Base-by-base conservation (phyloP, 768 basidiomycete species). In the Kwoniella dejecticola region DNA sequence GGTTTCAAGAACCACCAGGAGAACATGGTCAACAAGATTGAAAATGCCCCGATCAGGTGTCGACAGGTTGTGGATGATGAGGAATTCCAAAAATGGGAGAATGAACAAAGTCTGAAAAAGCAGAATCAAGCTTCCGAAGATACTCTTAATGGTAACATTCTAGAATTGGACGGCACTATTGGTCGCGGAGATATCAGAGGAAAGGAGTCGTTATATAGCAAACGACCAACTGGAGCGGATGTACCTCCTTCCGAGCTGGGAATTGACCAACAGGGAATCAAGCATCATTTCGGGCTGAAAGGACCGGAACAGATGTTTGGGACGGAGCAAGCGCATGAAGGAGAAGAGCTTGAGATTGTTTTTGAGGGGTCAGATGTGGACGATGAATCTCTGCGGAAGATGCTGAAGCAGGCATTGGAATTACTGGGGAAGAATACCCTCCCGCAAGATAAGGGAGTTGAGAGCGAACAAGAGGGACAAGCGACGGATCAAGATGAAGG, bases 1-100 rank as follows among this genome's bases (percentile, higher is more conserved):
- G 90, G 93, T 11, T 98, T 99, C 82, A 88, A 85, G 77, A 47
- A 62, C 13, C 33, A 46, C 17, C n/a, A 60, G 29, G 53, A 41
- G 24, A 23, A 55, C 17, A 26, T 45, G 40, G 56, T 67, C 2
- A 55, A 55, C 11, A 45, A 67, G 38, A 55, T 64, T 29, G 61
- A 70, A 21, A 52, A 67, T 17, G 69, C 73, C 0, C 56, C 49
- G 15, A 70, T 78, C 13, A 57, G 47, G 41, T 78, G 77, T 63
- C 59, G 77, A 24, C 67, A 71, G 52, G 63, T 77, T 4, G 46
- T 75, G 10, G 49, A 56, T 5, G 74, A 77, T 50, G 62, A 62
- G 7, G 72, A 74, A 11, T 63, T 66, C 36, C 48, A 55, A 1
- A 59, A 55, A 4, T 71, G 68, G 68, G 52, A 64, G 40, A 42